Evolutionary conservation across 2,329 filamentous ascomycete genomes (phyloP).

Genomic region (Colletotrichum viniferum): DNA sequence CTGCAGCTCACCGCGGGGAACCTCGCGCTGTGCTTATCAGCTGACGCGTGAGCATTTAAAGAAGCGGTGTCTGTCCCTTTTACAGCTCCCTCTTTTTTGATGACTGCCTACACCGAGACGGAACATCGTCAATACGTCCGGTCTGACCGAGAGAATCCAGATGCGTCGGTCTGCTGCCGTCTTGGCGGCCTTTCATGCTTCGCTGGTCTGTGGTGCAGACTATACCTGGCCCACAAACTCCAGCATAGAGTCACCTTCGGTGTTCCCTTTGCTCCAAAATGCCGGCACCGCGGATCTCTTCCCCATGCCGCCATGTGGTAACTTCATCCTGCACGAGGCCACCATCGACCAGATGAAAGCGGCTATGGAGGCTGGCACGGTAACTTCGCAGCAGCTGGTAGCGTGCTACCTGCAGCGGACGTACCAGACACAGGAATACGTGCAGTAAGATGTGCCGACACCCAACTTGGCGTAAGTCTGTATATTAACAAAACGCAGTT

Average conservation of each 20-base stretch:
- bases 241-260: conserved; percentile 19
- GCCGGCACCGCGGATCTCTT: conserved; percentile 50
- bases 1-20: neutral
- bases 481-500: conserved; percentile 34
- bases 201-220: neutral
- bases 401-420: conserved; percentile 67
- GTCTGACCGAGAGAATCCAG: neutral
- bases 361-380: conserved; percentile 54
- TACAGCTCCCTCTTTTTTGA: neutral
- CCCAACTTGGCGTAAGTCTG: neutral
- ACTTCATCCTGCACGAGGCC: conserved; percentile 69
- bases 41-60: neutral
- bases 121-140: neutral
- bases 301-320: conserved; percentile 66
- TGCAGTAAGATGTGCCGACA: conserved; percentile 49
- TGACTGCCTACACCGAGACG: neutral
- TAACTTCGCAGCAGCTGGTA: conserved; percentile 64
- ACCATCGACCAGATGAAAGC: conserved; percentile 71
- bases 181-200: neutral
- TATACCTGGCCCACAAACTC: neutral
- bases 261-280: conserved; percentile 40
- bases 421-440: conserved; percentile 66
- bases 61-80: neutral
- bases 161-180: neutral
- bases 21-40: neutral